A percentile compares a stretch with the other conserved stretches of the same genome.
Conservation (phyloP, 768 basidiomycete species). For the Glaciozyma martinii region DNA sequence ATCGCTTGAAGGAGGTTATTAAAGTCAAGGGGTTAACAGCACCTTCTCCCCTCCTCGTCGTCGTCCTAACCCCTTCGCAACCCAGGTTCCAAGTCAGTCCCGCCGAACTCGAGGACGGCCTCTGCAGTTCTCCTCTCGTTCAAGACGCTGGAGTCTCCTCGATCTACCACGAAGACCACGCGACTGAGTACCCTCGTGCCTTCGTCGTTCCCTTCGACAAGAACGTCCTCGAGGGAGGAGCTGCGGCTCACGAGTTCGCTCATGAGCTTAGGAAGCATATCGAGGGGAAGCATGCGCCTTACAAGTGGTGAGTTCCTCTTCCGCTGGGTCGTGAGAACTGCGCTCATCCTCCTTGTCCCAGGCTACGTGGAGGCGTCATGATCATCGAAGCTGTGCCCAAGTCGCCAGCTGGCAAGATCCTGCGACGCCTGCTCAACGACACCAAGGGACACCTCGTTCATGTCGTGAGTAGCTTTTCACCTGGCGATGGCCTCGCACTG, state of each 20-base stretch:
- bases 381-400: constrained; percentile 33
- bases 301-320: constrained; percentile 30
- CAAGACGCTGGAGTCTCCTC: constrained; percentile 35
- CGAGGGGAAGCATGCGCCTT: constrained; percentile 32
- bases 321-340: background rate
- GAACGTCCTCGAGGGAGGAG: constrained; percentile 19
- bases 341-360: background rate
- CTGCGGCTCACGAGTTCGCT: constrained; percentile 24
- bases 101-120: constrained; percentile 34
- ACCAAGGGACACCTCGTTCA: constrained; percentile 24
- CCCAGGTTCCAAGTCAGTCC: constrained; percentile 36
- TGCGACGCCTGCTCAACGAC: constrained; percentile 32
- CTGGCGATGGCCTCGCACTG: background rate
- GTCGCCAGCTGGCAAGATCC: constrained; percentile 31
- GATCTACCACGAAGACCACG: constrained; percentile 33
- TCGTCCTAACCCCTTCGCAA: background rate
- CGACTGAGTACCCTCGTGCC: constrained; percentile 34
- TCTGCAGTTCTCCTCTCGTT: constrained; percentile 30
- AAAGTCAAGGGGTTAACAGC: constrained; percentile 35
- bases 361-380: constrained; percentile 35
- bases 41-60: background rate
- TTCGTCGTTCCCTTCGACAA: constrained; percentile 35
- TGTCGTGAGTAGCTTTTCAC: background rate
- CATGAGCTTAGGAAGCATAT: constrained; percentile 24
- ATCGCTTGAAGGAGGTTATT: constrained; percentile 35